Conservation (phyloP, 108 stramenopile genomes). For the Ochromonas danica region DNA sequence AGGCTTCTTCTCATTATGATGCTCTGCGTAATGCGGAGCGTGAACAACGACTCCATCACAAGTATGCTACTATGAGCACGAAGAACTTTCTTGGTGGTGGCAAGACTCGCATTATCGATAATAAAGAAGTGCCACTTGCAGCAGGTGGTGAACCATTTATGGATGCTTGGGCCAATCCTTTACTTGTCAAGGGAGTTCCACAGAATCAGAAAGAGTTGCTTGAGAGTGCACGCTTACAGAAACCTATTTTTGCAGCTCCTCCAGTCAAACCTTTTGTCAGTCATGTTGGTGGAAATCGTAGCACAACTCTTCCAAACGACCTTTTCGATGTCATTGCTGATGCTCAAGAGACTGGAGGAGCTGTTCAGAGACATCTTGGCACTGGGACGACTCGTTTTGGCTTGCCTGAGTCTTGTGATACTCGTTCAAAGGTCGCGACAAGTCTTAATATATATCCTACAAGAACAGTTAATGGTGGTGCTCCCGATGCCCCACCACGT, state of each 20-base stretch:
- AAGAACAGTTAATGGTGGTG: too few species aligned
- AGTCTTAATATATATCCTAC: too few species aligned
- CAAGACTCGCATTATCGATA: not conserved
- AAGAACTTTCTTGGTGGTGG: conserved; percentile 27
- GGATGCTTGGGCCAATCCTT: conserved; percentile 57
- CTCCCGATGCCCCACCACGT: too few species aligned
- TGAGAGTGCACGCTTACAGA: conserved; percentile 34
- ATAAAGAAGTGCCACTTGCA: not conserved
- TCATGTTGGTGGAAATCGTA: conserved; percentile 53
- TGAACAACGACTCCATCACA: not conserved
- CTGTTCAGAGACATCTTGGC: conserved; percentile 6
- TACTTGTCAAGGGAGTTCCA: conserved; percentile 52
- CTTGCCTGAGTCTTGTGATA: not conserved
- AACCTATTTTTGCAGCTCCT: not conserved
- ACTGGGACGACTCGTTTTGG: not conserved
- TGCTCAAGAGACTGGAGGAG: conserved; percentile 44
- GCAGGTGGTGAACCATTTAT: conserved; percentile 37
- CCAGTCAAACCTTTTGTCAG: conserved; percentile 50
- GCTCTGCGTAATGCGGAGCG: conserved; percentile 25
- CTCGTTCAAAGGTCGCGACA: not conserved
- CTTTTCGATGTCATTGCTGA: conserved; percentile 55
- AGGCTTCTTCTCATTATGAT: conserved; percentile 52
- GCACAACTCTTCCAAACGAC: conserved; percentile 49
- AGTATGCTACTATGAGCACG: not conserved
- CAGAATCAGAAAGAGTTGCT: conserved; percentile 38